Evolutionary conservation across 2,329 filamentous ascomycete species (phyloP).

Genomic region (Stagonosporopsis vannaccii): DNA sequence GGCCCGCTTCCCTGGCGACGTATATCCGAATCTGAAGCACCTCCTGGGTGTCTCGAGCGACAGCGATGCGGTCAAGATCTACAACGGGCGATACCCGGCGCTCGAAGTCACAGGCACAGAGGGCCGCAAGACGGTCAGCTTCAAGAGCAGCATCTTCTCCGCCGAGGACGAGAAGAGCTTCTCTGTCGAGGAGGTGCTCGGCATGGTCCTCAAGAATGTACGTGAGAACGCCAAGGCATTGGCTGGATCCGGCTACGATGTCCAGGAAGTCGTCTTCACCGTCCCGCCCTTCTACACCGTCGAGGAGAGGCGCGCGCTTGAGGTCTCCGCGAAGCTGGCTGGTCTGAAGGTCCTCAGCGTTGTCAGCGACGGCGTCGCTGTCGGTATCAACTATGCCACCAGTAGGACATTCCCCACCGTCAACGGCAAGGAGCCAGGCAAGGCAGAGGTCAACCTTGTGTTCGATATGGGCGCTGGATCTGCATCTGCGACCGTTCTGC

Average conservation of each 20-base stretch:
- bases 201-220: slow-evolving; percentile 94
- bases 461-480: slow-evolving; percentile 99
- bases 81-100: slow-evolving; percentile 78
- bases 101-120: slow-evolving; percentile 70
- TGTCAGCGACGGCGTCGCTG: slow-evolving; percentile 88
- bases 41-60: slow-evolving; percentile 75
- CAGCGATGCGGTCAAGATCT: slow-evolving; percentile 70
- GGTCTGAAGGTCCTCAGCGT: slow-evolving; percentile 85
- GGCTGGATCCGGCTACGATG: slow-evolving; percentile 75
- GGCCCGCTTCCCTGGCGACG: slow-evolving; percentile 87
- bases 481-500: slow-evolving; percentile 86
- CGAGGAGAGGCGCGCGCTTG: slow-evolving; percentile 87
- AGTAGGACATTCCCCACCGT: slow-evolving; percentile 86
- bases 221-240: slow-evolving; percentile 85
- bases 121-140: slow-evolving; percentile 71
- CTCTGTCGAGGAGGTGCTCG: slow-evolving; percentile 89
- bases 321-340: slow-evolving; percentile 84
- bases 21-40: slow-evolving; percentile 92
- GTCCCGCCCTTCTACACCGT: slow-evolving; percentile 88
- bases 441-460: slow-evolving; percentile 89
- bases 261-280: slow-evolving; percentile 87
- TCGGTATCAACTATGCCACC: slow-evolving; percentile 95
- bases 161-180: slow-evolving; percentile 66
- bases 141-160: slow-evolving; percentile 79
- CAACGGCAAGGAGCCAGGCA: slow-evolving; percentile 71